Evolutionary conservation across 805 yeast genomes (phyloP), one percentile per base, ranked within the genome.

Genomic region (Ogataea trehaloabstinens): DNA sequence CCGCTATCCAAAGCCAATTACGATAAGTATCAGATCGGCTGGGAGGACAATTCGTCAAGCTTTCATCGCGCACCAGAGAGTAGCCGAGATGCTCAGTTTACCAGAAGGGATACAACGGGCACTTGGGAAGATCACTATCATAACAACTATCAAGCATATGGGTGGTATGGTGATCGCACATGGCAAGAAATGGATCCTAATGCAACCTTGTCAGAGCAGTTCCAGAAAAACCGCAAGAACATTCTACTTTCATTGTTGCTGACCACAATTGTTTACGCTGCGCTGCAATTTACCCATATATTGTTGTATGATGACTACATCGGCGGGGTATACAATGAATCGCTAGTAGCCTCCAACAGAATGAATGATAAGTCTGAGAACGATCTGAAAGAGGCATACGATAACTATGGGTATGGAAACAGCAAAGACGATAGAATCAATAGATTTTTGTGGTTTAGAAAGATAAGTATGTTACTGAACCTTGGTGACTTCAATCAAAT

Each of bases 401-500:
- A 61, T 13, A 80, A 79, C 52, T 77, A 67, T 51, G 82, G 82
- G 2, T 54, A 71, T 28, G 85, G 78, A 21, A 60, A 52, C 5
- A 66, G 70, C 16, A 71, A 73, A 44, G 57, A 71, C 34, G 72
- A 76, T 3, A 63, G 85, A 25, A 67, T 80, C 19, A 64, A 70
- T 41, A 64, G 87, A 42, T 80, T 80, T 51, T 46, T 80, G 39
- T 75, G 80, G 80, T 75, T 74, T 51, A 63, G 80, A 49, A 48
- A 58, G 31, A 41, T 64, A 10, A 41, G 57, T 15, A 47, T 48
- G 53, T 25, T 63, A 19, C 42, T 63, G 38, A 42, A 38, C 19
- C 35, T 49, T 6, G 56, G 59, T 4, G 62, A 58, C 19, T 38
- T 54, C 13, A 38, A 38, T 27, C 53, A 52, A 28, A 49, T 56